Evolutionary conservation across 257 asterid species (phyloP).

Genomic region (Capsicum rhomboideum): DNA sequence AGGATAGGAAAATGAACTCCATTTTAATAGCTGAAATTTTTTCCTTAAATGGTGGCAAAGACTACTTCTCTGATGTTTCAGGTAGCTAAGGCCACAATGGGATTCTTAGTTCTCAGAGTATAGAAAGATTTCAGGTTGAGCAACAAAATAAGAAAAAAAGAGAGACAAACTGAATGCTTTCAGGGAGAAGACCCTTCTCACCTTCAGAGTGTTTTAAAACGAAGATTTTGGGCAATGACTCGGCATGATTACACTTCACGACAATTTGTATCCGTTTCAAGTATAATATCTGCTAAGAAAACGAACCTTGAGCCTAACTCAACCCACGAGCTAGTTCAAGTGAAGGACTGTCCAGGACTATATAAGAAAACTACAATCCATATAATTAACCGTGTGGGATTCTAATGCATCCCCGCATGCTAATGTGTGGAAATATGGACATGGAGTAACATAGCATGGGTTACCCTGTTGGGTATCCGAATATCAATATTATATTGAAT

Average conservation of each 20-base stretch:
- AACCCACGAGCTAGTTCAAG: background rate
- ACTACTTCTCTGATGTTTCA: background rate
- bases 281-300: background rate
- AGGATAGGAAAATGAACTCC: background rate
- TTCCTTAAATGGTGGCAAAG: background rate
- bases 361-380: background rate
- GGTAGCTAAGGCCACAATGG: background rate
- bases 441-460: background rate
- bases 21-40: background rate
- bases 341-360: background rate
- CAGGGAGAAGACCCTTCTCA: background rate
- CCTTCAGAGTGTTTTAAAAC: background rate
- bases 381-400: background rate
- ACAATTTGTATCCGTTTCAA: background rate
- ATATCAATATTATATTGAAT: background rate
- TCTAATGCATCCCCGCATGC: background rate
- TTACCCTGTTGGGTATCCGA: background rate
- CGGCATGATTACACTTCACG: background rate
- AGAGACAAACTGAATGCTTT: background rate
- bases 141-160: background rate
- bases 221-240: background rate
- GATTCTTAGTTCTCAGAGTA: background rate
- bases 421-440: background rate
- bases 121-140: background rate
- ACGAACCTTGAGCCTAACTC: background rate